Base-by-base conservation (phyloP, 192 early-diverging fungal genomes). In the Linnemannia exigua region DNA sequence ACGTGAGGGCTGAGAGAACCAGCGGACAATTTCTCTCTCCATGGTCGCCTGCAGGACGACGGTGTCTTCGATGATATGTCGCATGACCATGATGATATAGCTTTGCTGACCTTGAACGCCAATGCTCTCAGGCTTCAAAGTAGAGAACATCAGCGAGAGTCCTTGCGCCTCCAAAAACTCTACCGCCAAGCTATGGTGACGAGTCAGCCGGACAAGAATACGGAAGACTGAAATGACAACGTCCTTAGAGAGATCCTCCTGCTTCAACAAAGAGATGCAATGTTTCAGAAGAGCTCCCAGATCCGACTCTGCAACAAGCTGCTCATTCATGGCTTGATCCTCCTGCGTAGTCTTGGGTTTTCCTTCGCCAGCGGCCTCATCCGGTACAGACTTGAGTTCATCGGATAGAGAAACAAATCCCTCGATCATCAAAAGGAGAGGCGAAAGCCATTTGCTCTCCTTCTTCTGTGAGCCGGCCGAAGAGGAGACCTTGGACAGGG, bases 1-100 rank as follows among this genome's bases (percentile, higher is more conserved):
- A 38, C 95, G 93, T 46, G 83, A 47, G 16, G 95, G 93, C 50
- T 90, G 88, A 52, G 92, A 91, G 20, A 97, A 93, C 94, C 94
- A 97, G 25, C 86, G 88, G 28, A 83, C 89, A 9, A 98, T 92
- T 74, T 97, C 94, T 33, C 90, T 87, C 73, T 95, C 94, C 94
- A 99, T 95, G 9, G 91, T 87, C 63, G 81, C 74, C 72, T 89
- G 88, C 71, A 98, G 84, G 0, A 96, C 90, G 3, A 79, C 76
- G 22, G 85, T 81, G 78, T 93, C 91, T 84, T 99, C 98, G 72
- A 98, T 91, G 19, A 95, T 91, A 77, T 99, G 96, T 3, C 97
- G 92, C 70, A 99, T 80, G 41, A 99, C 95, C 79, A 98, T 95
- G 28, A 95, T 89, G 11, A 95, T 91, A 48, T 97, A 91, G 50